Percentiles rank a stretch among this genome's conserved stretches.
phyloP scores from a whole-genome alignment of 2,329 filamentous ascomycete species.

The Aspergillus calidoustus region DNA sequence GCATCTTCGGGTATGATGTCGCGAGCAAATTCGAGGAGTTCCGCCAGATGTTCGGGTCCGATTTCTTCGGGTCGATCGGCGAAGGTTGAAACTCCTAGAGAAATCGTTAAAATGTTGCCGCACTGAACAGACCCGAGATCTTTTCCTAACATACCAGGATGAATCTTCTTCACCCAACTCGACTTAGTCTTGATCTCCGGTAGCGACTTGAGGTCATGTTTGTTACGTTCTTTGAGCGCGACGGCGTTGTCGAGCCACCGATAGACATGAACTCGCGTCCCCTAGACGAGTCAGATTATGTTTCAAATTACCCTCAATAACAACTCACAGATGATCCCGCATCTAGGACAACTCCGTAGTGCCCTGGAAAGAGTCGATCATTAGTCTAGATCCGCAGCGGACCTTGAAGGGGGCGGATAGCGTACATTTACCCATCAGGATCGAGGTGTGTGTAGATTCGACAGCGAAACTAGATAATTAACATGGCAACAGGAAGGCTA shows the following conservation, averaged over 20 bases:
- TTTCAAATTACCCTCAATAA: background rate
- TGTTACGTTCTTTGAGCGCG: slow-evolving; percentile 65
- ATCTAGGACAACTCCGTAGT: slow-evolving; percentile 94
- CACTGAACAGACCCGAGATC: background rate
- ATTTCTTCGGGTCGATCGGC: slow-evolving; percentile 75
- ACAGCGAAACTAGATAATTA: slow-evolving; percentile 25
- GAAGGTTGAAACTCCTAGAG: slow-evolving; percentile 78
- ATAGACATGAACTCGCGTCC: slow-evolving; percentile 93
- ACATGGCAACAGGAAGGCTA: slow-evolving; percentile 35
- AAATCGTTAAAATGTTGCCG: background rate
- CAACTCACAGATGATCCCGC: slow-evolving; percentile 80
- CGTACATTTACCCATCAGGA: slow-evolving; percentile 51
- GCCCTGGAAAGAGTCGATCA: slow-evolving; percentile 46
- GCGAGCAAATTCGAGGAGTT: slow-evolving; percentile 80
- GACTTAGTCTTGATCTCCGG: slow-evolving; percentile 83
- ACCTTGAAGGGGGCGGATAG: slow-evolving; percentile 9
- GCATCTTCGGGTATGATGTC: slow-evolving; percentile 76
- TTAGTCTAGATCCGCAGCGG: slow-evolving; percentile 3
- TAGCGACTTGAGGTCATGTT: slow-evolving; percentile 67
- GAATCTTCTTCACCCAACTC: slow-evolving; percentile 90
- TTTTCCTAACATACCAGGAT: slow-evolving; percentile 66
- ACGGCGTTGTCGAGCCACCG: slow-evolving; percentile 81
- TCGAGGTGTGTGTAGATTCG: slow-evolving; percentile 15
- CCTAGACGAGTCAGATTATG: slow-evolving; percentile 46
- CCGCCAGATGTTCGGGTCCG: slow-evolving; percentile 78